A percentile compares a stretch with the other conserved stretches of the same genome.
These are phyloP conservation scores for Colletotrichum aenigma DNA, from an alignment of 2,329 filamentous ascomycete genomes.

Conservation along the genomic window DNA sequence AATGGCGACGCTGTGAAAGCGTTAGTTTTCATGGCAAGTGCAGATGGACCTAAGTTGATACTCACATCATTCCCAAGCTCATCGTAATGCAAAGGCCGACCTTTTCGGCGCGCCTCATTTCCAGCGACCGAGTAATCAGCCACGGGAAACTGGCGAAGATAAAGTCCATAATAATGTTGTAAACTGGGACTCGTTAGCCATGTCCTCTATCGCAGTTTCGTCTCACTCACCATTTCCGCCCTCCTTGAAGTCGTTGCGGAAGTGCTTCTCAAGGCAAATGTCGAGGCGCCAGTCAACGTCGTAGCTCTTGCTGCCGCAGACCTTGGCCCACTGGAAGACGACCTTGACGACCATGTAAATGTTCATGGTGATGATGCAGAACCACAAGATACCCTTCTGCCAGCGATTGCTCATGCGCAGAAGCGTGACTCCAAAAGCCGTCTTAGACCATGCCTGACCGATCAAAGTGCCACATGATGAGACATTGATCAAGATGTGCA, in stretches of 20 bases:
- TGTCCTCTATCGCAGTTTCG: neutral
- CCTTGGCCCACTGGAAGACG: conserved; percentile 53
- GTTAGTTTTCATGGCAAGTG: neutral
- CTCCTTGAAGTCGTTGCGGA: conserved; percentile 50
- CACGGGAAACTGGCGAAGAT: conserved; percentile 32
- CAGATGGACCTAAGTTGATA: conserved; percentile 28
- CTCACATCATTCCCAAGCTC: conserved; percentile 28
- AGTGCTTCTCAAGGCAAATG: conserved; percentile 43
- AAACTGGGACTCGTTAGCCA: conserved; percentile 36
- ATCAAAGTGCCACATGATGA: conserved; percentile 40
- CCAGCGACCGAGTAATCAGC: conserved; percentile 30
- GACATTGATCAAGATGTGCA: conserved; percentile 56
- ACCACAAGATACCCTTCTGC: conserved; percentile 49
- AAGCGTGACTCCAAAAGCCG: conserved; percentile 40
- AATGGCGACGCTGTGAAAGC: conserved; percentile 42
- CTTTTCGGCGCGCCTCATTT: conserved; percentile 33
- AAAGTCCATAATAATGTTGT: conserved; percentile 49
- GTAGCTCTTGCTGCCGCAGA: conserved; percentile 44
- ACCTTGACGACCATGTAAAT: conserved; percentile 49
- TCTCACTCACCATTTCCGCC: conserved; percentile 50
- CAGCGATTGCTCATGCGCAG: conserved; percentile 47
- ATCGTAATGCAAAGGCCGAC: conserved; percentile 32
- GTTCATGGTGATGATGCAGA: conserved; percentile 54
- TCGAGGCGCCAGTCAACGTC: conserved; percentile 52
- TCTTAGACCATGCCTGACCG: conserved; percentile 39